These are phyloP conservation scores for Hymenoscyphus salicellus DNA, from an alignment of 2,329 filamentous ascomycete genomes.

Conservation along the genomic window DNA sequence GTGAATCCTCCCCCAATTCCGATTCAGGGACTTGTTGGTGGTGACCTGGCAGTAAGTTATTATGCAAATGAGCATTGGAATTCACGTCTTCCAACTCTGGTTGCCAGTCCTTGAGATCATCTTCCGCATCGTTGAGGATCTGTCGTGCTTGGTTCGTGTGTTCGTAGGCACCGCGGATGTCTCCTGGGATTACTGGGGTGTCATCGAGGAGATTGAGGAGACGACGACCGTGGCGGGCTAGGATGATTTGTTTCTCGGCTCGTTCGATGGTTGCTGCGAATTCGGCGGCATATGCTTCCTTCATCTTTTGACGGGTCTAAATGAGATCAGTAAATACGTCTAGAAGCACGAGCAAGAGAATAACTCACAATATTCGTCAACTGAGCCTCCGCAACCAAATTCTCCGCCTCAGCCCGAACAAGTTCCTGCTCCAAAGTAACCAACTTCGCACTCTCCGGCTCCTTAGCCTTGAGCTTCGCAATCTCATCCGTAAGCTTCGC, in stretches of 20 bases:
- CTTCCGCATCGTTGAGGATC: slow-evolving; percentile 88
- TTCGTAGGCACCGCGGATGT: slow-evolving; percentile 67
- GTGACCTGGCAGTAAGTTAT: slow-evolving; percentile 21
- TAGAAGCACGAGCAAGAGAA: neutral
- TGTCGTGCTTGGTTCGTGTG: slow-evolving; percentile 68
- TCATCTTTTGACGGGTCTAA: slow-evolving; percentile 91
- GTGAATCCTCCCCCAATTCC: slow-evolving; percentile 20
- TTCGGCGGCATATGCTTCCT: slow-evolving; percentile 87
- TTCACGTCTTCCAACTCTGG: slow-evolving; percentile 34
- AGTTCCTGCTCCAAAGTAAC: slow-evolving; percentile 92
- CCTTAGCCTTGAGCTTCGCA: slow-evolving; percentile 84
- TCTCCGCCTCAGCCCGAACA: slow-evolving; percentile 92
- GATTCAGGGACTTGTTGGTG: slow-evolving; percentile 14
- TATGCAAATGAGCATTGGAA: slow-evolving; percentile 20
- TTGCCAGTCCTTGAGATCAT: slow-evolving; percentile 76
- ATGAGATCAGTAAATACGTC: slow-evolving; percentile 7
- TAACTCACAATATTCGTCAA: slow-evolving; percentile 81
- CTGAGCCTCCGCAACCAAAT: slow-evolving; percentile 92
- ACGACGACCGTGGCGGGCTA: slow-evolving; percentile 85
- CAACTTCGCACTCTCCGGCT: slow-evolving; percentile 78
- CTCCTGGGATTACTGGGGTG: slow-evolving; percentile 82
- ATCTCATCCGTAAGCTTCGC: slow-evolving; percentile 90
- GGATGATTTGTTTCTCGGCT: slow-evolving; percentile 92
- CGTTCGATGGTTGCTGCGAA: slow-evolving; percentile 90
- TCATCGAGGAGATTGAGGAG: slow-evolving; percentile 86